Conservation (phyloP, 2,329 filamentous ascomycete genomes). For the Bipolaris victoriae region DNA sequence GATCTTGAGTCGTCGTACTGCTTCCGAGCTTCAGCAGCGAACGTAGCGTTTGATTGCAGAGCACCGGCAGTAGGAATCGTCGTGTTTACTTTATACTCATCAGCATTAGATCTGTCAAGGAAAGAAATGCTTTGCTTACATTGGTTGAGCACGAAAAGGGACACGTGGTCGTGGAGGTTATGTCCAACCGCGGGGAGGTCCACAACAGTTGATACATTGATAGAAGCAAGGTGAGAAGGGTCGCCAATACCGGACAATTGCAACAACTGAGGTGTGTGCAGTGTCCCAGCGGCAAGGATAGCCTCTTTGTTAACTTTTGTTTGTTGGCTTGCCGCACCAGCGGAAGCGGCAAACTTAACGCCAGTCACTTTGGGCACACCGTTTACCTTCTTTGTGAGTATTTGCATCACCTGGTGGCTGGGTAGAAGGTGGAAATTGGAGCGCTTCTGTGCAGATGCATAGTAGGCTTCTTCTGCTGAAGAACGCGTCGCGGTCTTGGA, state of each 20-base stretch:
- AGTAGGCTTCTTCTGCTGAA: conserved; percentile 31
- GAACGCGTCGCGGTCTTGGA: conserved; percentile 21
- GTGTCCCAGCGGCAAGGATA: conserved; percentile 33
- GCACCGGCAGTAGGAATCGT: conserved; percentile 9
- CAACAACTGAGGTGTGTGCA: conserved; percentile 37
- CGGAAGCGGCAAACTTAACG: conserved; percentile 29
- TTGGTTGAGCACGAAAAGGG: conserved; percentile 19
- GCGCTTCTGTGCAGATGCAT: conserved; percentile 21
- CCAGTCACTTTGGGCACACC: conserved; percentile 23
- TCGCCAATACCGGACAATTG: conserved; percentile 40
- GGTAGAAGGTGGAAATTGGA: conserved; percentile 31
- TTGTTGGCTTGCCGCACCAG: conserved; percentile 12
- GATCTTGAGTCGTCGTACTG: conserved; percentile 21
- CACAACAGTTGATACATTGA: conserved; percentile 27
- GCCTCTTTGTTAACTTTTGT: conserved; percentile 32
- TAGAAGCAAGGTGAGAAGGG: conserved; percentile 22
- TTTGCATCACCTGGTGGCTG: conserved; percentile 21
- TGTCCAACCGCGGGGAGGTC: conserved; percentile 37
- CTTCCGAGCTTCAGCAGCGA: conserved; percentile 25
- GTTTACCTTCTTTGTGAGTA: conserved; percentile 20
- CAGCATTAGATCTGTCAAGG: background rate
- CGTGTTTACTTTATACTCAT: conserved; percentile 15
- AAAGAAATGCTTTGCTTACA: background rate
- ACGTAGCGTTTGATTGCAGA: conserved; percentile 25
- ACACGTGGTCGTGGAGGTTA: conserved; percentile 33